Conservation (phyloP, 2,329 filamentous ascomycete species). For the Pseudocercospora macadamiae region DNA sequence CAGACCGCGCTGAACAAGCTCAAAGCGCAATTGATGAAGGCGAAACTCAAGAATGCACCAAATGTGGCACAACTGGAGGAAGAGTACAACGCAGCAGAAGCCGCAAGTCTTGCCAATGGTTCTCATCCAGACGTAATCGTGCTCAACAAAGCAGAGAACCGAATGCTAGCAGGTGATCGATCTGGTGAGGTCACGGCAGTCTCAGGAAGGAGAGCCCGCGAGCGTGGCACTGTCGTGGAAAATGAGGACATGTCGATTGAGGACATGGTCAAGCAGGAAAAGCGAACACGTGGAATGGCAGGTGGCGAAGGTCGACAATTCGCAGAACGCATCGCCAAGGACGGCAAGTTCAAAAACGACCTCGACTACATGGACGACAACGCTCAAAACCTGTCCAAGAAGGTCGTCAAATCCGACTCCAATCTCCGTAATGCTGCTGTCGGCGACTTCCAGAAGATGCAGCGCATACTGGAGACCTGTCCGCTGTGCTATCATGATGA, state of each 20-base stretch:
- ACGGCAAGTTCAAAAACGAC: constrained; percentile 85
- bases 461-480: constrained; percentile 81
- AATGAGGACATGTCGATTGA: constrained; percentile 96
- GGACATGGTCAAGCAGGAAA: constrained; percentile 95
- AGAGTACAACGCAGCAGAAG: constrained; percentile 78
- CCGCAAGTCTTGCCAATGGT: constrained; percentile 57
- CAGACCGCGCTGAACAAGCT: constrained; percentile 83
- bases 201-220: constrained; percentile 77
- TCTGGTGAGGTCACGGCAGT: constrained; percentile 75
- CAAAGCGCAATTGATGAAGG: constrained; percentile 94
- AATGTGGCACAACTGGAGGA: constrained; percentile 77
- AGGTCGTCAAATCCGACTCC: constrained; percentile 83
- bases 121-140: constrained; percentile 73
- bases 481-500: constrained; percentile 94
- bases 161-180: constrained; percentile 79
- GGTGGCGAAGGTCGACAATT: constrained; percentile 75
- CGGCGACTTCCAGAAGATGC: constrained; percentile 85
- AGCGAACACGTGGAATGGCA: constrained; percentile 72
- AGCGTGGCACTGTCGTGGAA: constrained; percentile 81
- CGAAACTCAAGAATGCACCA: constrained; percentile 77
- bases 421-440: constrained; percentile 88
- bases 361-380: constrained; percentile 99
- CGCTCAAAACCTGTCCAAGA: constrained; percentile 81
- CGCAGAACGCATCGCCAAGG: constrained; percentile 92
- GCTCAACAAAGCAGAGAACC: constrained; percentile 84